phyloP scores from a whole-genome alignment of 2,329 filamentous ascomycete genomes.

The Epichloe scottii region DNA sequence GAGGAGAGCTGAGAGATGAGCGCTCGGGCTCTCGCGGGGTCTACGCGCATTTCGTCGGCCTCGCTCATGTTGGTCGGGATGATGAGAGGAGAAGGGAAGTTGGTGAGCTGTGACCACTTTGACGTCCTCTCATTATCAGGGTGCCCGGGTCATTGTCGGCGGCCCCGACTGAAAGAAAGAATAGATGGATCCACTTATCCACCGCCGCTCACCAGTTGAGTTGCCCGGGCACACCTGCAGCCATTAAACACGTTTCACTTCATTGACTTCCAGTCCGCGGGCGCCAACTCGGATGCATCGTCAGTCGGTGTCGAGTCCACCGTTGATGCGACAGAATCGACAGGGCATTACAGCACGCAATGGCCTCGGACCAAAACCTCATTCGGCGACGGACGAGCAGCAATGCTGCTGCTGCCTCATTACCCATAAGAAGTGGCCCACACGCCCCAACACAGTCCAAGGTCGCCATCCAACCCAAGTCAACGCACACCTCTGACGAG shows the following conservation, averaged over 20 bases:
- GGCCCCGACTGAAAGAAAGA: background rate
- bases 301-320: background rate
- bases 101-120: background rate
- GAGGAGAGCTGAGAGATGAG: conserved; percentile 50
- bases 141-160: conserved; percentile 6
- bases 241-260: too few species aligned
- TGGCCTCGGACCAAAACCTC: conserved; percentile 20
- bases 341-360: conserved; percentile 5
- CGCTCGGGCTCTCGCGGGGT: conserved; percentile 46
- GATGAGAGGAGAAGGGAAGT: background rate
- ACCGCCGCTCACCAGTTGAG: background rate
- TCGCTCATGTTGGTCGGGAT: conserved; percentile 27
- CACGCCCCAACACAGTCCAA: conserved; percentile 26
- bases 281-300: background rate
- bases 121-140: background rate
- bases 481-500: conserved; percentile 56
- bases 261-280: too few species aligned
- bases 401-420: conserved; percentile 18
- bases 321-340: background rate
- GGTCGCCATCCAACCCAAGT: conserved; percentile 33
- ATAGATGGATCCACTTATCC: background rate
- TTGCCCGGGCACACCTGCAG: background rate
- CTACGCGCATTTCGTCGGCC: conserved; percentile 44
- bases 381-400: conserved; percentile 36
- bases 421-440: conserved; percentile 24